phyloP scores from a whole-genome alignment of 257 asterid genomes.

The Solanum boliviense region DNA sequence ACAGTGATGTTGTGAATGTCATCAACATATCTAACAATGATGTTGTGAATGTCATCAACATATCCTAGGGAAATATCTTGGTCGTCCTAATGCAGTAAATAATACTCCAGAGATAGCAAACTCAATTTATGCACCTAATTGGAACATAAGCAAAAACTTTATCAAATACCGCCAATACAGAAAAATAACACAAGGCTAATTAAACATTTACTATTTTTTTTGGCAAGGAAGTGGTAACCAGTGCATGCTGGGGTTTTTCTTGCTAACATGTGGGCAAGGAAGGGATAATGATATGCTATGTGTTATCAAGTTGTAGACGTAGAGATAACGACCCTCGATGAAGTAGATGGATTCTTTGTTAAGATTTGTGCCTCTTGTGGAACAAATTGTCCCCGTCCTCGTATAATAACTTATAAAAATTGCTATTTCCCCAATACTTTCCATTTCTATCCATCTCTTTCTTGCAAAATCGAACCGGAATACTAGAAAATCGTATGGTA shows the following conservation, averaged over 20 bases:
- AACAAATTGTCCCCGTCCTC: too few species aligned
- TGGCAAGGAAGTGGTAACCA: background rate
- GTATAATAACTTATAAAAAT: background rate
- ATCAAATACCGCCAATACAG: too few species aligned
- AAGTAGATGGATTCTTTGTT: background rate
- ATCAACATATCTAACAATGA: too few species aligned
- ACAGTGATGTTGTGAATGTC: too few species aligned
- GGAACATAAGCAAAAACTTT: too few species aligned
- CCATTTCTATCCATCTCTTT: background rate
- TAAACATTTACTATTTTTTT: too few species aligned
- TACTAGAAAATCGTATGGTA: background rate
- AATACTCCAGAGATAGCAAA: too few species aligned
- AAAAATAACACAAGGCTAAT: too few species aligned
- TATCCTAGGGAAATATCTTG: too few species aligned
- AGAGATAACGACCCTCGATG: background rate
- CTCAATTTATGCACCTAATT: too few species aligned
- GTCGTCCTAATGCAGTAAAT: too few species aligned
- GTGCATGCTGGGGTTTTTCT: background rate
- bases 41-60: too few species aligned
- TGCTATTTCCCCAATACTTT: background rate
- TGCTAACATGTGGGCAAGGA: background rate
- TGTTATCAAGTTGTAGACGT: background rate
- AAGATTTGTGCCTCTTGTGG: background rate
- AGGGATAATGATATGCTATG: background rate
- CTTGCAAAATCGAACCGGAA: background rate